phyloP scores from a whole-genome alignment of 306 rosid species.

The Heteromeles arbutifolia region DNA sequence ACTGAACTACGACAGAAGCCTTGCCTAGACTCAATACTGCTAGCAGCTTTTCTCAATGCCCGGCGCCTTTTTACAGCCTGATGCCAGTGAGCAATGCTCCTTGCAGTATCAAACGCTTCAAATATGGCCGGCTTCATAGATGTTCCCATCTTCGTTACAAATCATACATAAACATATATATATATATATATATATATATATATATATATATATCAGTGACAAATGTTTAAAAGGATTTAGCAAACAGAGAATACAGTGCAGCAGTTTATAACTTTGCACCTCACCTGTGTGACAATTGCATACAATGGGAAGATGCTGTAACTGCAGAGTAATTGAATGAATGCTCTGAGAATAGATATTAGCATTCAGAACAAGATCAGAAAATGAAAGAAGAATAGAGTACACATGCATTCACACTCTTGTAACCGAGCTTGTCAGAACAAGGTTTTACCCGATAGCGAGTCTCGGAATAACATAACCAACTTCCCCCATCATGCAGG shows the following conservation, averaged over 20 bases:
- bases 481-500: conserved; percentile 23
- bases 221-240: background rate
- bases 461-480: conserved; percentile 24
- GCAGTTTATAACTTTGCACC: background rate
- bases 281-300: background rate
- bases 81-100: conserved; percentile 20
- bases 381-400: background rate
- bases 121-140: conserved; percentile 15
- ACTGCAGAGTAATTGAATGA: conserved; percentile 14
- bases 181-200: no score
- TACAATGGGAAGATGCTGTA: background rate
- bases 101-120: background rate
- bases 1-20: background rate
- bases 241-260: background rate
- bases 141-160: conserved; percentile 23
- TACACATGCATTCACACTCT: no score
- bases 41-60: background rate
- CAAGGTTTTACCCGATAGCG: conserved; percentile 10
- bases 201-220: background rate
- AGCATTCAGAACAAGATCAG: background rate
- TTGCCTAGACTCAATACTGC: conserved; percentile 1
- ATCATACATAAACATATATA: background rate
- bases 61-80: background rate
- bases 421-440: background rate
- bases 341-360: background rate